Evolutionary conservation across 1,284 basidiomycete genomes (phyloP).

Genomic region (Anthracocystis panici-leucophaei): DNA sequence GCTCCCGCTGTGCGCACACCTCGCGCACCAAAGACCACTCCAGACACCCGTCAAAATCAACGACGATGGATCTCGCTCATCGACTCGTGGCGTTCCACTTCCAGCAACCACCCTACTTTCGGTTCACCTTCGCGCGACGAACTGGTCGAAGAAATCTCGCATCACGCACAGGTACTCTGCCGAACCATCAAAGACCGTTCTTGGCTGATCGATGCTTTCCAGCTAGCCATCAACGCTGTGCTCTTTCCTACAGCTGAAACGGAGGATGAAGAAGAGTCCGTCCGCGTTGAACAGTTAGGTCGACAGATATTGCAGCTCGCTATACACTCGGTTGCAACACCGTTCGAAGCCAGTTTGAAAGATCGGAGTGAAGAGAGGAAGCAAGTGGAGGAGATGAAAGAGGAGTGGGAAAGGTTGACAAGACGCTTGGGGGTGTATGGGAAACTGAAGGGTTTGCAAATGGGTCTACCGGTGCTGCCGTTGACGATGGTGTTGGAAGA

Average conservation of each 20-base stretch:
- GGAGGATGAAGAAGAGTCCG: constrained; percentile 2
- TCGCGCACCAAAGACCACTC: background rate
- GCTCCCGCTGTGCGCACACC: background rate
- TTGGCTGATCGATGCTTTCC: constrained; percentile 42
- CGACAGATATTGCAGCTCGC: constrained; percentile 39
- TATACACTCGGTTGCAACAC: constrained; percentile 23
- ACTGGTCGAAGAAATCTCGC: constrained; percentile 38
- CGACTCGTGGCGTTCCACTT: constrained; percentile 26
- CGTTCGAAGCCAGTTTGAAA: constrained; percentile 11
- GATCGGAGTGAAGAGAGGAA: background rate
- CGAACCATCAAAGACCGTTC: constrained; percentile 15
- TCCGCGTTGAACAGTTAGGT: constrained; percentile 22
- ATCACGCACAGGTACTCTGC: constrained; percentile 34
- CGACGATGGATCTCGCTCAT: constrained; percentile 40
- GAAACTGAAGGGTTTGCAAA: constrained; percentile 4
- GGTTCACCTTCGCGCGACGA: constrained; percentile 12
- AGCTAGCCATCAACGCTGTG: constrained; percentile 31
- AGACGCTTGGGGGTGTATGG: constrained; percentile 13
- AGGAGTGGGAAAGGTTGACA: constrained; percentile 10
- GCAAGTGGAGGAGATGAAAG: background rate
- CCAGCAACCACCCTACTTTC: background rate
- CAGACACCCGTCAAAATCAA: constrained; percentile 9
- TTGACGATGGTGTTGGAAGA: constrained; percentile 23
- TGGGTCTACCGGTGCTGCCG: constrained; percentile 19
- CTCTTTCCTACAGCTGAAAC: constrained; percentile 3